Conservation (phyloP, 495 filamentous ascomycete genomes). For the Margaritispora aquatica region DNA sequence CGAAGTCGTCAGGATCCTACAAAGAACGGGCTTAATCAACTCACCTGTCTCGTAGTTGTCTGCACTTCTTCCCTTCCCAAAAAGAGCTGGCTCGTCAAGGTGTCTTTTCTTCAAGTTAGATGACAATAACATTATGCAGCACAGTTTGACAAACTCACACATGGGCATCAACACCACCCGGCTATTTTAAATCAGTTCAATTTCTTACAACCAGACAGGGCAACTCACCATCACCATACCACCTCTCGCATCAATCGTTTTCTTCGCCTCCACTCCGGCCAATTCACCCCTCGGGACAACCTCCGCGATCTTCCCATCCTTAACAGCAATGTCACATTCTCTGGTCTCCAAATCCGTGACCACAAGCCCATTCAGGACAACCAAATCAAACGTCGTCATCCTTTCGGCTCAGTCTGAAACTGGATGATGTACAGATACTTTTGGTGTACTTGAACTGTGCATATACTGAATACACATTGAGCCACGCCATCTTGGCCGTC, state of each 20-base stretch:
- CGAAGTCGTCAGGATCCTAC: background rate
- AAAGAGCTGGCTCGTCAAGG: constrained; percentile 33
- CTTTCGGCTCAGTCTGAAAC: background rate
- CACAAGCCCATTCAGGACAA: constrained; percentile 41
- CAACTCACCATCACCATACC: constrained; percentile 39
- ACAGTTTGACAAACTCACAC: constrained; percentile 26
- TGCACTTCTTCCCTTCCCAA: constrained; percentile 42
- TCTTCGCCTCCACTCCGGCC: constrained; percentile 22
- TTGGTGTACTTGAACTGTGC: background rate
- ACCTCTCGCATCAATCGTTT: constrained; percentile 41
- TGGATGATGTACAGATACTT: background rate
- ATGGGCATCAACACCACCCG: constrained; percentile 38
- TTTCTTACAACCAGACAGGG: background rate
- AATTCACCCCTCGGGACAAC: constrained; percentile 33
- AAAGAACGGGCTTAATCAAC: background rate
- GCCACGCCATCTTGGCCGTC: background rate
- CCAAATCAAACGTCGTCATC: constrained; percentile 32
- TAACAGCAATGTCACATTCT: constrained; percentile 45
- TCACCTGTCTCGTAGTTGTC: constrained; percentile 43
- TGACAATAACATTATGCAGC: background rate
- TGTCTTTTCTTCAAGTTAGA: background rate
- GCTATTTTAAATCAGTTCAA: constrained; percentile 15
- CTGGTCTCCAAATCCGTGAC: constrained; percentile 41
- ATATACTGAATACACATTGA: background rate
- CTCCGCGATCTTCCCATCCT: constrained; percentile 44